Evolutionary conservation across 805 yeast genomes (phyloP), one percentile per base, ranked within the genome.

Genomic region (Pichia heedii): DNA sequence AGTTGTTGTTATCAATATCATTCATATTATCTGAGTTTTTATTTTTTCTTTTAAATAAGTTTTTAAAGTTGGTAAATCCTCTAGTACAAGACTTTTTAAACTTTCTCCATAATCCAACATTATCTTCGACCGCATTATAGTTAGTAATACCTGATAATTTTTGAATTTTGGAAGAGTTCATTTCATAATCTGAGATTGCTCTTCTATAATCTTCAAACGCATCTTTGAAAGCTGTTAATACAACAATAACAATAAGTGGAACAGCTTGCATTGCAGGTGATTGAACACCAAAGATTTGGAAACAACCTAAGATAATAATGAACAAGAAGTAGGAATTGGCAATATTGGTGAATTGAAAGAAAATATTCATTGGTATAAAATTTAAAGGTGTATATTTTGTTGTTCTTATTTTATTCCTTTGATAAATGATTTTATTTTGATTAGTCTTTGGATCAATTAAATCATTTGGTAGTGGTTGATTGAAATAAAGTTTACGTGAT

Each of bases 231-330:
- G 87, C 89, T 3, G 93, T 84, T 50, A 84, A 66, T 43, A 70
- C 68, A 18, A 84, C 88, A 66, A 84, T 83, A 44, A 84, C 89
- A 58, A 83, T 81, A 57, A 84, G 73, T 3, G 94, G 94, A 29
- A 83, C 89, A 3, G 88, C 84, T 19, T 84, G 81, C 54, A 84
- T 66, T 2, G 78, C 90, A 1, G 93, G 88, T 46, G 69, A 69
- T 27, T 75, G 70, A 19, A 81, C 88, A 38, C 94, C 94, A 57
- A 84, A 84, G 37, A 84, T 76, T 48, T 77, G 69, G 60, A 81
- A 79, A 26, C 73, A 74, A 37, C 82, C 81, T 49, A 77, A 58
- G 27, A 77, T 74, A 45, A 73, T 71, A 53, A 76, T 63, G 18
- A 74, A 51, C 51, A 77, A 63, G 65, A 77, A 77, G 56, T 77